Percentiles rank a stretch among this genome's conserved stretches.
These are phyloP conservation scores for Elymus sibiricus DNA, from an alignment of 176 grass and related monocot genomes.

Conservation along the genomic window DNA sequence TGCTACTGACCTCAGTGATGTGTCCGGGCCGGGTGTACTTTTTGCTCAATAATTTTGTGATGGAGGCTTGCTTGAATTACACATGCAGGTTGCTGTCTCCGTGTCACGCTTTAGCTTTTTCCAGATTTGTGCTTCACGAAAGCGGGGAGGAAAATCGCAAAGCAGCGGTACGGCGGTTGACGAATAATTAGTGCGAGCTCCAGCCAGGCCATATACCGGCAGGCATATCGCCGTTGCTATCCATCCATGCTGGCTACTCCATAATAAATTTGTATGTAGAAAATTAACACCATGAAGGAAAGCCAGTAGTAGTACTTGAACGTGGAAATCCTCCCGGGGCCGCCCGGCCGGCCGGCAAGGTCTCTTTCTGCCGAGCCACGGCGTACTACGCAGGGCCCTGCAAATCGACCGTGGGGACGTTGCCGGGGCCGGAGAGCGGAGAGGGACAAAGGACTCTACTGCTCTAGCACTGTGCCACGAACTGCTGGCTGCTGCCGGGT, in stretches of 20 bases:
- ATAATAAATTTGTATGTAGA: neutral
- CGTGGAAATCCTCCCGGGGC: neutral
- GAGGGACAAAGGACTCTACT: neutral
- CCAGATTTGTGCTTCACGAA: conserved; percentile 36
- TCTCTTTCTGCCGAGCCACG: conserved; percentile 21
- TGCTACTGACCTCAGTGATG: neutral
- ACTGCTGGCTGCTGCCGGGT: too few species aligned
- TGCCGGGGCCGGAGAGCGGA: neutral
- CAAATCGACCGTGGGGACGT: neutral
- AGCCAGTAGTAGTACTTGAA: too few species aligned
- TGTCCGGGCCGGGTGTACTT: neutral
- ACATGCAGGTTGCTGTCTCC: conserved; percentile 24
- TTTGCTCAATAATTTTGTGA: neutral
- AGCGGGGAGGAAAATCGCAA: neutral
- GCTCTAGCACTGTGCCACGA: neutral
- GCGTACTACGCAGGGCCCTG: too few species aligned
- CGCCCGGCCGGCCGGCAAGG: neutral
- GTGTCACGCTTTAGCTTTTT: conserved; percentile 42
- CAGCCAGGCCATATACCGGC: neutral
- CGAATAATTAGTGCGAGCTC: neutral
- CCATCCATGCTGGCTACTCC: neutral
- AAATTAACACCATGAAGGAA: too few species aligned
- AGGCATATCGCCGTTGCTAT: neutral
- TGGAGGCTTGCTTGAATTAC: neutral
- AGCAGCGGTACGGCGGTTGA: neutral